These are phyloP conservation scores for Talaromyces sp. DNA, from an alignment of 2,329 filamentous ascomycete species.

Conservation along the genomic window DNA sequence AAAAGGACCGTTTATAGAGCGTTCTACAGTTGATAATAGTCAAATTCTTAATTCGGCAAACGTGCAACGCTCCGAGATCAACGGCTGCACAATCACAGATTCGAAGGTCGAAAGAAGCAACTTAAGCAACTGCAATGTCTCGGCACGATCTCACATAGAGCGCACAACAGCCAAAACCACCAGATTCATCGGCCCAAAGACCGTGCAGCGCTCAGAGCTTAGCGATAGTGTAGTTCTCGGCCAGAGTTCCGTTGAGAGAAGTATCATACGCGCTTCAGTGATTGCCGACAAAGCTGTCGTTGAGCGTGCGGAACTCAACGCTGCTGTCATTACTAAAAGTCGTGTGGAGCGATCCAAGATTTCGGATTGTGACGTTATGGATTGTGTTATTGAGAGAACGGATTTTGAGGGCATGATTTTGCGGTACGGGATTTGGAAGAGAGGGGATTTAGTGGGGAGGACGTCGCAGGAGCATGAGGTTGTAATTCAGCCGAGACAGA, in stretches of 20 bases:
- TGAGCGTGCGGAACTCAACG: slow-evolving; percentile 14
- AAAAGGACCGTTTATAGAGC: background rate
- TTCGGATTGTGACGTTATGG: slow-evolving; percentile 21
- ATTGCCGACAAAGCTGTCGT: slow-evolving; percentile 13
- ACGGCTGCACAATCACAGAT: slow-evolving; percentile 10
- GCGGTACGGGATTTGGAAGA: slow-evolving; percentile 23
- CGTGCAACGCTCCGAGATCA: slow-evolving; percentile 16
- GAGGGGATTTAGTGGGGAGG: slow-evolving; percentile 21
- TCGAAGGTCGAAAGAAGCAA: slow-evolving; percentile 1
- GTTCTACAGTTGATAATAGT: background rate
- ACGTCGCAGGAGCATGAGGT: slow-evolving; percentile 18
- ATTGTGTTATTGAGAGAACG: slow-evolving; percentile 20
- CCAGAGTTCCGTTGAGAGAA: slow-evolving; percentile 16
- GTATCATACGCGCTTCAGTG: slow-evolving; percentile 4
- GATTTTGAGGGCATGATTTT: slow-evolving; percentile 21
- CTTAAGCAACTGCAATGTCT: slow-evolving; percentile 7
- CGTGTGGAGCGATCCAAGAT: slow-evolving; percentile 16
- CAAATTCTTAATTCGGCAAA: background rate
- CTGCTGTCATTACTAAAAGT: slow-evolving; percentile 17
- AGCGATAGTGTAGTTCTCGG: slow-evolving; percentile 15
- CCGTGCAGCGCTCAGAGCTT: slow-evolving; percentile 15
- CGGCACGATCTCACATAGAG: background rate
- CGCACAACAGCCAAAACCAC: slow-evolving; percentile 11
- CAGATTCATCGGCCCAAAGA: slow-evolving; percentile 11
- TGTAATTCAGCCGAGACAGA: slow-evolving; percentile 11